Conservation (phyloP, 2,329 filamentous ascomycete genomes). For the Fusarium duplospermum region DNA sequence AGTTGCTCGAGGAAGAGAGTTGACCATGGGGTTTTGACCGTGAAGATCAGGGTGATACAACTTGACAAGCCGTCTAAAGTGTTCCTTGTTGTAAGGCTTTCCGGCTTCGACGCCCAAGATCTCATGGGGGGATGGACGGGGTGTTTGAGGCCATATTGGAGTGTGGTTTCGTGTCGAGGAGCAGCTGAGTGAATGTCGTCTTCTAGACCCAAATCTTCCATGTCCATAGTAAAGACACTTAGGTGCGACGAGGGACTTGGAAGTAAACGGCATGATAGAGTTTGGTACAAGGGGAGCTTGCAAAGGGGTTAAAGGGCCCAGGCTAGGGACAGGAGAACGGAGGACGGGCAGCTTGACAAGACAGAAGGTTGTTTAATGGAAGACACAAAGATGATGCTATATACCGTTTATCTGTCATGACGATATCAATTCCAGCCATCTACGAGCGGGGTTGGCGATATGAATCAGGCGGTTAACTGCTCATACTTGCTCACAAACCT, state of each 20-base stretch:
- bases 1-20: neutral
- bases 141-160: neutral
- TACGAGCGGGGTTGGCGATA: neutral
- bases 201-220: neutral
- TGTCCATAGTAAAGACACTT: neutral
- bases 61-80: neutral
- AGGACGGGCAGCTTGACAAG: neutral
- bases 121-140: neutral
- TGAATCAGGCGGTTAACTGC: neutral
- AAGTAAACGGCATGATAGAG: neutral
- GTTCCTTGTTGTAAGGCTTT: neutral
- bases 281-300: neutral
- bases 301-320: neutral
- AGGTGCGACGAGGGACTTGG: neutral
- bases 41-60: neutral
- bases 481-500: constrained; percentile 1
- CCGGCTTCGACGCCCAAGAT: neutral
- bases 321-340: neutral
- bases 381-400: neutral
- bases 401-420: neutral
- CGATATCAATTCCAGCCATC: neutral
- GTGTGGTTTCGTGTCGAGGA: neutral
- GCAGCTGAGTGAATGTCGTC: neutral
- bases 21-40: neutral
- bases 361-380: neutral